Evolutionary conservation across 306 rosid species (phyloP).

Genomic region (Dicorynia guianensis): DNA sequence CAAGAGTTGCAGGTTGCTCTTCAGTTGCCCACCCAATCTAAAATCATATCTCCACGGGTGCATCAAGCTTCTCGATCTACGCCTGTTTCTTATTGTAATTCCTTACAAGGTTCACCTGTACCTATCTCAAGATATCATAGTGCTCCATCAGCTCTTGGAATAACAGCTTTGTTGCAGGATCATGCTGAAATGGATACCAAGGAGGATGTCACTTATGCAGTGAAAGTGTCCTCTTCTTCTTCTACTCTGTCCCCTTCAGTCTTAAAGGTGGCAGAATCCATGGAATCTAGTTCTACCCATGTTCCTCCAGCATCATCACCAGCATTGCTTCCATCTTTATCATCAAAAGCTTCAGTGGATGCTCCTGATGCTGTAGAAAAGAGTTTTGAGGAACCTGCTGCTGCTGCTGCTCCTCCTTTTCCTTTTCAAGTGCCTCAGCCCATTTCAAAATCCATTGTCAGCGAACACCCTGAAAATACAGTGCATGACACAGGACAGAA

Average conservation of each 20-base stretch:
- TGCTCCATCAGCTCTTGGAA: conserved; percentile 82
- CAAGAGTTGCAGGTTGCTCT: conserved; percentile 60
- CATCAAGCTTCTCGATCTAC: conserved; percentile 61
- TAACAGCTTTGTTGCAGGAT: conserved; percentile 87
- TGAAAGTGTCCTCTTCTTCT: conserved; percentile 41
- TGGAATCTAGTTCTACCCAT: conserved; percentile 43
- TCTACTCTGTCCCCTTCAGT: conserved; percentile 40
- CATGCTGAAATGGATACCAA: conserved; percentile 51
- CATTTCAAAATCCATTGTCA: conserved; percentile 37
- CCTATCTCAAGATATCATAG: conserved; percentile 69
- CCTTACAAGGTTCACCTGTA: conserved; percentile 70
- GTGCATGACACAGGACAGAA: conserved; percentile 40
- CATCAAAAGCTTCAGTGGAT: conserved; percentile 46
- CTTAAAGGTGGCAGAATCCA: conserved; percentile 46
- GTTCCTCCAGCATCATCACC: conserved; percentile 45
- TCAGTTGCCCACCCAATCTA: conserved; percentile 65
- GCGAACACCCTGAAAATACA: conserved; percentile 38
- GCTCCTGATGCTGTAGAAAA: conserved; percentile 37
- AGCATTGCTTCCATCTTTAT: conserved; percentile 35
- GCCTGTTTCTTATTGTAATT: conserved; percentile 58
- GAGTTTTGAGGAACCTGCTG: conserved; percentile 37
- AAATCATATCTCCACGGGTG: conserved; percentile 74
- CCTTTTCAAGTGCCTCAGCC: conserved; percentile 34
- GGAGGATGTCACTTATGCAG: conserved; percentile 52
- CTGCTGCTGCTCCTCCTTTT: conserved; percentile 29